Evolutionary conservation across 1,139 yeast species (phyloP).

Genomic region (Protomyces inundatus): DNA sequence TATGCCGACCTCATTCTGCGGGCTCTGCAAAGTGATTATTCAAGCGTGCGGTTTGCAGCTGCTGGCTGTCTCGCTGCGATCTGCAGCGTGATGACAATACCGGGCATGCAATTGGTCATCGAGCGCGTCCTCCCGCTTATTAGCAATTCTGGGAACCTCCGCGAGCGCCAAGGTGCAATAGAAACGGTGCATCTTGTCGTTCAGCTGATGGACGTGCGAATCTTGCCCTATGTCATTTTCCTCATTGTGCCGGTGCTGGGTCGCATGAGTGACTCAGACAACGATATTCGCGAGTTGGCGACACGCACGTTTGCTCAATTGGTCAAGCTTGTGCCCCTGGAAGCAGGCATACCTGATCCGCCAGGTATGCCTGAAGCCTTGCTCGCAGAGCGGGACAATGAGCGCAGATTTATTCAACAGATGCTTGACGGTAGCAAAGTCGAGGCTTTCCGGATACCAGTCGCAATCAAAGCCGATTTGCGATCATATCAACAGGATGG

Average conservation of each 20-base stretch:
- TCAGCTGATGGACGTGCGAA: constrained; percentile 76
- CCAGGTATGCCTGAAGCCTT: constrained; percentile 82
- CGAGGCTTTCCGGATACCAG: constrained; percentile 81
- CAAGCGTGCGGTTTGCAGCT: constrained; percentile 84
- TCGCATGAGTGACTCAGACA: constrained; percentile 93
- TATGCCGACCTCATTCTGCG: constrained; percentile 50
- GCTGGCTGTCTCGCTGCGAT: constrained; percentile 85
- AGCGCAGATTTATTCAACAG: constrained; percentile 89
- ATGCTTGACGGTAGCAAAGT: constrained; percentile 98
- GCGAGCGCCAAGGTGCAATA: constrained; percentile 85
- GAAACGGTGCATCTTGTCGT: constrained; percentile 87
- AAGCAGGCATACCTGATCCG: constrained; percentile 93
- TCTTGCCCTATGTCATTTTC: constrained; percentile 90
- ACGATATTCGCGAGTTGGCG: constrained; percentile 81
- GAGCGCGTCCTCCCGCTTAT: constrained; percentile 72
- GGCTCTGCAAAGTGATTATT: constrained; percentile 61
- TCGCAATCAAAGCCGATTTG: constrained; percentile 83
- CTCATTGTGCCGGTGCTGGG: constrained; percentile 94
- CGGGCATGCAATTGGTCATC: constrained; percentile 75
- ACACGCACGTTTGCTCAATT: constrained; percentile 96
- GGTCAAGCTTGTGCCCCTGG: constrained; percentile 90
- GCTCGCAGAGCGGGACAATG: constrained; percentile 83
- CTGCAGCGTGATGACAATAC: constrained; percentile 66
- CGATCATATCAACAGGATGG: constrained; percentile 98
- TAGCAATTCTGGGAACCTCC: constrained; percentile 69